phyloP scores from a whole-genome alignment of 164 flowering plant species.

The Vitis vinifera region ASM3070453v1 NC_081810.1:21561501-21562000 shows the following conservation, averaged over 20 bases:
- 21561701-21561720: slow-evolving; percentile 53
- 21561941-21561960: background rate
- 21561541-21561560: no score
- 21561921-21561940: background rate
- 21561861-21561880: slow-evolving; percentile 81
- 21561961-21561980: background rate
- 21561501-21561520: no score
- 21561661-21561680: slow-evolving; percentile 93
- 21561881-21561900: slow-evolving; percentile 94
- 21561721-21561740: background rate
- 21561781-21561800: slow-evolving; percentile 82
- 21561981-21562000: background rate
- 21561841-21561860: slow-evolving; percentile 95
- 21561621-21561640: slow-evolving; percentile 95
- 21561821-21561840: slow-evolving; percentile 93
- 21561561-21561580: background rate
- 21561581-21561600: background rate
- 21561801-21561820: slow-evolving; percentile 79
- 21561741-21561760: background rate
- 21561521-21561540: no score
- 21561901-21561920: slow-evolving; percentile 24
- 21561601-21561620: slow-evolving; percentile 7
- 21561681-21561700: slow-evolving; percentile 93
- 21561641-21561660: slow-evolving; percentile 85
- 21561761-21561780: slow-evolving; percentile 37